phyloP scores from a whole-genome alignment of 495 filamentous ascomycete species.

The Neurospora sp. region DNA sequence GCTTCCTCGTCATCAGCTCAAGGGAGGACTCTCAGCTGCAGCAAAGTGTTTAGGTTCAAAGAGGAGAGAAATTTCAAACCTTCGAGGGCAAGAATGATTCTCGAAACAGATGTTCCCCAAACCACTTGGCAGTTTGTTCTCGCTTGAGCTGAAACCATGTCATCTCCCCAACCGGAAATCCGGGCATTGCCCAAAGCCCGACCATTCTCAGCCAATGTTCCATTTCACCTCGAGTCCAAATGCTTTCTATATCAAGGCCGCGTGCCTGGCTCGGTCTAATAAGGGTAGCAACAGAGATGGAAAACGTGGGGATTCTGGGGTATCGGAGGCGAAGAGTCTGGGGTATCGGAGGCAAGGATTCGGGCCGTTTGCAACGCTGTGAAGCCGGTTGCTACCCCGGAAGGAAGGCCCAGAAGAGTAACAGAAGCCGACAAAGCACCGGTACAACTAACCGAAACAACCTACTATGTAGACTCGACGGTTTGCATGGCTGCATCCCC shows the following conservation, averaged over 20 bases:
- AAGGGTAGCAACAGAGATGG: not conserved
- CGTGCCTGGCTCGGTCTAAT: not conserved
- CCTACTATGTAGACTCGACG: not conserved
- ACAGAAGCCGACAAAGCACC: slow-evolving; percentile 1
- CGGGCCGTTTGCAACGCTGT: not conserved
- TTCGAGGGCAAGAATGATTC: not conserved
- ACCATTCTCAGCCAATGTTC: not conserved
- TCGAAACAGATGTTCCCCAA: not conserved
- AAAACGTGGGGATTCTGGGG: not conserved
- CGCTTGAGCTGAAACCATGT: not conserved
- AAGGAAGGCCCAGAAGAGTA: not conserved
- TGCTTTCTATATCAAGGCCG: not conserved
- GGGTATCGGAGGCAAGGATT: not conserved
- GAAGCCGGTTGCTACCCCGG: not conserved
- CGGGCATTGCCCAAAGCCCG: not conserved
- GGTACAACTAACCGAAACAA: slow-evolving; percentile 5
- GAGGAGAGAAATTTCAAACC: not conserved
- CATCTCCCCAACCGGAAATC: not conserved
- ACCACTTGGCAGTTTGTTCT: not conserved
- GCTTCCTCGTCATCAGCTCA: too few species aligned
- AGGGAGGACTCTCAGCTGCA: not conserved
- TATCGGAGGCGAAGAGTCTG: not conserved
- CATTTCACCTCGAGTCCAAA: not conserved
- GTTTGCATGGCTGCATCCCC: slow-evolving; percentile 1
- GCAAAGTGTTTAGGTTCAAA: not conserved